These are phyloP conservation scores for Rhynchospora breviuscula DNA, from an alignment of 176 grass and related monocot genomes.

Conservation along the genomic window DNA sequence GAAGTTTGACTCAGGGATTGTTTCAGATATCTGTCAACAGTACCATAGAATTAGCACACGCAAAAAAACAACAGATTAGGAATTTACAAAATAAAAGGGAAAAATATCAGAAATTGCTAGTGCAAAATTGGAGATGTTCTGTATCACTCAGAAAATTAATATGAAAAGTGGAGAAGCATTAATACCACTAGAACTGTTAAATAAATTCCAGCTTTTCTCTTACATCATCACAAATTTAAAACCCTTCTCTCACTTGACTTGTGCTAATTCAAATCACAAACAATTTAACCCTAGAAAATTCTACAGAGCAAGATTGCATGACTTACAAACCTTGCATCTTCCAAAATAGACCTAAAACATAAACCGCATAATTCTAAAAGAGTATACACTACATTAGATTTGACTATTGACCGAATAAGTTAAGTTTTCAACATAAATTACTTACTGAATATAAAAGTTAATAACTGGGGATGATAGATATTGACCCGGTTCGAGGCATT, in stretches of 20 bases:
- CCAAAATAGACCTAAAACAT: not conserved
- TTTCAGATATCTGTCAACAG: constrained; percentile 56
- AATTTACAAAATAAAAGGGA: not conserved
- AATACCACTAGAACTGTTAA: not conserved
- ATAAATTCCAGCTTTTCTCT: not conserved
- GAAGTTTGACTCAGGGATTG: constrained; percentile 25
- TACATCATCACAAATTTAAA: not conserved
- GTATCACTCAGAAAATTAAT: not conserved
- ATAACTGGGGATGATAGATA: constrained; percentile 74
- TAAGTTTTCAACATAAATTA: constrained; percentile 2
- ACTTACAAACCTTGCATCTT: not conserved
- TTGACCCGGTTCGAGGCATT: constrained; percentile 53
- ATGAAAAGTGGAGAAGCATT: not conserved
- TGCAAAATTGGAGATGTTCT: not conserved
- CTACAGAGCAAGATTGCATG: not conserved
- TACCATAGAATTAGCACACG: constrained; percentile 17
- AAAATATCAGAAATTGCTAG: not conserved
- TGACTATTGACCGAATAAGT: not conserved
- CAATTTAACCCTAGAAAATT: not conserved
- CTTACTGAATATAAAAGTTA: constrained; percentile 87
- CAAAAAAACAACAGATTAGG: not conserved
- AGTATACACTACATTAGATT: not conserved
- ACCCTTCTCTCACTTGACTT: not conserved
- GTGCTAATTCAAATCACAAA: not conserved
- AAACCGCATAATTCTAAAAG: not conserved